phyloP scores from a whole-genome alignment of 2,329 filamentous ascomycete genomes.

The Xylaria sp. region DNA sequence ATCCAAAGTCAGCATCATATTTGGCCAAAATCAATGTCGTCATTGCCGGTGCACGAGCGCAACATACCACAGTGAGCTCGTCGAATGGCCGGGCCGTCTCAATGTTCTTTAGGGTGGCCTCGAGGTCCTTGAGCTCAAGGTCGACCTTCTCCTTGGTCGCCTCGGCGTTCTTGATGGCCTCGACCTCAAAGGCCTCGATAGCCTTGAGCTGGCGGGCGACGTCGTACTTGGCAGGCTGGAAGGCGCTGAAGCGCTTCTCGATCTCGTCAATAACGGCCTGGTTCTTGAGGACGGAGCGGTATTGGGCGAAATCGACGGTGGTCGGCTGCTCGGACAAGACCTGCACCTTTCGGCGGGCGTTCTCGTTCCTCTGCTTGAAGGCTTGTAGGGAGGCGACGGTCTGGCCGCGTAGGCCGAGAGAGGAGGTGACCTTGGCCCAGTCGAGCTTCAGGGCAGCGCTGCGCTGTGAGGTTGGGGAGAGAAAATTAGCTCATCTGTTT shows the following conservation, averaged over 20 bases:
- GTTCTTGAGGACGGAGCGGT: slow-evolving; percentile 95
- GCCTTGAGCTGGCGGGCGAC: slow-evolving; percentile 93
- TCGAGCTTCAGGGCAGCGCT: slow-evolving; percentile 99
- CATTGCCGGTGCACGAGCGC: not conserved
- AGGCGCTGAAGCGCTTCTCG: slow-evolving; percentile 90
- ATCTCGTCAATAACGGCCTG: slow-evolving; percentile 93
- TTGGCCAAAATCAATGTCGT: not conserved
- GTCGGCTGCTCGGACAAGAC: slow-evolving; percentile 82
- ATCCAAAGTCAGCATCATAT: slow-evolving; percentile 24
- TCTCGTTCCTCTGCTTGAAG: slow-evolving; percentile 99
- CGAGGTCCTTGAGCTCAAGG: slow-evolving; percentile 89
- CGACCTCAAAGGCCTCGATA: slow-evolving; percentile 96
- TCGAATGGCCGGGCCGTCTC: slow-evolving; percentile 95
- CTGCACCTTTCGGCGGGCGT: slow-evolving; percentile 92
- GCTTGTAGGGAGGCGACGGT: slow-evolving; percentile 88
- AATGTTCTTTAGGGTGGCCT: slow-evolving; percentile 96
- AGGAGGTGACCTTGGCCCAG: slow-evolving; percentile 93
- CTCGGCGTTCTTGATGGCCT: slow-evolving; percentile 96
- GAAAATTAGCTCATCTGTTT: slow-evolving; percentile 61
- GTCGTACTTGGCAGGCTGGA: slow-evolving; percentile 94
- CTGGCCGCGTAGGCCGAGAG: slow-evolving; percentile 94
- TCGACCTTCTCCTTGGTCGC: slow-evolving; percentile 97
- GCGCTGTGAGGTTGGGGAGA: slow-evolving; percentile 64
- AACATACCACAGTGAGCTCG: slow-evolving; percentile 93
- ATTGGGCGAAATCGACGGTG: slow-evolving; percentile 89